These are phyloP conservation scores for Asclepias syriaca DNA, from an alignment of 257 asterid species.

Conservation along the genomic window DNA sequence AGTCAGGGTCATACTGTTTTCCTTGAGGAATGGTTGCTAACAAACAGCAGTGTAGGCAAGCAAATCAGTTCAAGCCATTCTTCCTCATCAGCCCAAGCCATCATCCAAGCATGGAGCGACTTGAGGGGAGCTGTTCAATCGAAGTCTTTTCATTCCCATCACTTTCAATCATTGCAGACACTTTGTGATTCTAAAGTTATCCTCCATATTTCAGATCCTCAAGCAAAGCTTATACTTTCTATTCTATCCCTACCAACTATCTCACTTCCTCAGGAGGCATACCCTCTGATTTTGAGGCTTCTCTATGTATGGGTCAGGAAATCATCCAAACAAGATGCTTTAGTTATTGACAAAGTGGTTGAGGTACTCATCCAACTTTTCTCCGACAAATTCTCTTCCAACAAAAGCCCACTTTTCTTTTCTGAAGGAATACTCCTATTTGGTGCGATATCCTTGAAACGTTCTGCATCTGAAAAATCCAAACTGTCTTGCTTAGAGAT, in stretches of 20 bases:
- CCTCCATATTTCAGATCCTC: constrained; percentile 87
- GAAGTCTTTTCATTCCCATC: constrained; percentile 46
- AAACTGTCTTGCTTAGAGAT: constrained; percentile 59
- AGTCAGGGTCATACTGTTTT: constrained; percentile 48
- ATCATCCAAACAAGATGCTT: constrained; percentile 57
- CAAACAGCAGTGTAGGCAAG: constrained; percentile 24
- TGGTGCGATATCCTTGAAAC: constrained; percentile 63
- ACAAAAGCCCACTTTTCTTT: constrained; percentile 37
- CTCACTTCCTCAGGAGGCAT: constrained; percentile 54
- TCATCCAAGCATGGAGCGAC: constrained; percentile 92
- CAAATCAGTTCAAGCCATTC: constrained; percentile 27
- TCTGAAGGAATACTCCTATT: constrained; percentile 78
- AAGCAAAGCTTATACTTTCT: constrained; percentile 71
- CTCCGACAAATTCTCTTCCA: constrained; percentile 32
- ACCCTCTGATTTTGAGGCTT: constrained; percentile 66
- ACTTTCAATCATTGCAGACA: constrained; percentile 51
- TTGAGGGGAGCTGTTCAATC: constrained; percentile 59
- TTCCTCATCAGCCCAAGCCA: constrained; percentile 59
- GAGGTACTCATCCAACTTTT: constrained; percentile 41
- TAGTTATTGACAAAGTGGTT: constrained; percentile 47
- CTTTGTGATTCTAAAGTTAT: constrained; percentile 57
- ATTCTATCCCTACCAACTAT: constrained; percentile 51
- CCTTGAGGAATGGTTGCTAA: constrained; percentile 83
- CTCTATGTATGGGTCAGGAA: constrained; percentile 77
- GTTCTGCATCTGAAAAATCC: constrained; percentile 56